Evolutionary conservation across 2,329 filamentous ascomycete genomes (phyloP).

Genomic region (Xylariaceae sp.): DNA sequence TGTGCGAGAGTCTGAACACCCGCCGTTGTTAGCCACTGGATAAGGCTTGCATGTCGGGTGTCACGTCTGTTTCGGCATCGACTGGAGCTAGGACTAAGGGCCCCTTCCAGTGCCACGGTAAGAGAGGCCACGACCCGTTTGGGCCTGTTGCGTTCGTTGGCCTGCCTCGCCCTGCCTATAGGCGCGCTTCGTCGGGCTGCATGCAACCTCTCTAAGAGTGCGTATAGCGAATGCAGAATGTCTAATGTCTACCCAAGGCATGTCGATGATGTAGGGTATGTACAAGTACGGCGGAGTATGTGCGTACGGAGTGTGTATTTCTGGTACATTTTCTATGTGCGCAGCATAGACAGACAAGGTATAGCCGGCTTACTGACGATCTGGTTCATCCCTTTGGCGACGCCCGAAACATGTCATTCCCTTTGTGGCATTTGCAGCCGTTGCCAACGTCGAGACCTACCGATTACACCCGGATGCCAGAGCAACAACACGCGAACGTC

Average conservation of each 20-base stretch:
- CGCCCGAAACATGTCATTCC: constrained; percentile 20
- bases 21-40: constrained; percentile 14
- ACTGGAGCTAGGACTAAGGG: constrained; percentile 10
- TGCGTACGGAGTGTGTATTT: neutral
- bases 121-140: neutral
- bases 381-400: constrained; percentile 3
- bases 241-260: too few species aligned
- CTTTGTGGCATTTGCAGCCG: constrained; percentile 7
- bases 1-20: constrained; percentile 4
- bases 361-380: constrained; percentile 3
- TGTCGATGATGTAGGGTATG: neutral
- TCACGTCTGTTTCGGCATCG: constrained; percentile 7
- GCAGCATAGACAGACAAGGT: neutral
- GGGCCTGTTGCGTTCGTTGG: neutral
- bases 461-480: neutral
- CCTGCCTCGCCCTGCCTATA: neutral
- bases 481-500: neutral
- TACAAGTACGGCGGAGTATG: neutral
- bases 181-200: constrained; percentile 12
- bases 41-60: constrained; percentile 11
- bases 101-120: constrained; percentile 9
- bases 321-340: neutral
- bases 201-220: constrained; percentile 6
- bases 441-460: constrained; percentile 15
- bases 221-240: neutral